phyloP scores from a whole-genome alignment of 2,329 filamentous ascomycete species.

The Sphaerulina populicola region DNA sequence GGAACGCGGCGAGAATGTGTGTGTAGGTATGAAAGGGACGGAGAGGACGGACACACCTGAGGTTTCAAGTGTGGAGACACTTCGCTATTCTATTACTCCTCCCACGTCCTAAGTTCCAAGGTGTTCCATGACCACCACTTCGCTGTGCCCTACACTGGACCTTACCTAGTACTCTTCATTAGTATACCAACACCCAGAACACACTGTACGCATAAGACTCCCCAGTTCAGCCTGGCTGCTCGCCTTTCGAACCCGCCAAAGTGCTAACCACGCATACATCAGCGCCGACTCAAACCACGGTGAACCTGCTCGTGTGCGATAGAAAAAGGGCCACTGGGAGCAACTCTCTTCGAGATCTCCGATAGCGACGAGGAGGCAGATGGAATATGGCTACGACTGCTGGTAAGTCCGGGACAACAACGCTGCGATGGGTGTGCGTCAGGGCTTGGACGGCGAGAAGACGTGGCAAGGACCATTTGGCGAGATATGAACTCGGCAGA shows the following conservation, averaged over 20 bases:
- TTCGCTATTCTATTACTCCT: too few species aligned
- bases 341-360: background rate
- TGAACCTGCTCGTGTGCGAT: conserved; percentile 11
- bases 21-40: background rate
- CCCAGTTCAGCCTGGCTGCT: background rate
- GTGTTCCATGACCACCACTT: too few species aligned
- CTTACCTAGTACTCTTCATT: background rate
- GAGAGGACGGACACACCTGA: background rate
- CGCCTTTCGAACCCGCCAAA: background rate
- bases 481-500: background rate
- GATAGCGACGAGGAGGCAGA: conserved; percentile 7
- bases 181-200: background rate
- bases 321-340: conserved; percentile 4
- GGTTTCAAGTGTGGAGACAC: too few species aligned
- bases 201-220: conserved; percentile 2
- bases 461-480: background rate
- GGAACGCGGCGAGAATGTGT: background rate
- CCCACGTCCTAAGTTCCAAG: too few species aligned
- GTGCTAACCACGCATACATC: background rate
- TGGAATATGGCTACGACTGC: conserved; percentile 21
- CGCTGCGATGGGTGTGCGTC: too few species aligned
- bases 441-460: background rate
- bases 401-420: conserved; percentile 12
- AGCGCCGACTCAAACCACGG: conserved; percentile 7
- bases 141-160: too few species aligned